Conservation (phyloP, 73 alveolate genomes). For the Paramecium octaurelia region DNA sequence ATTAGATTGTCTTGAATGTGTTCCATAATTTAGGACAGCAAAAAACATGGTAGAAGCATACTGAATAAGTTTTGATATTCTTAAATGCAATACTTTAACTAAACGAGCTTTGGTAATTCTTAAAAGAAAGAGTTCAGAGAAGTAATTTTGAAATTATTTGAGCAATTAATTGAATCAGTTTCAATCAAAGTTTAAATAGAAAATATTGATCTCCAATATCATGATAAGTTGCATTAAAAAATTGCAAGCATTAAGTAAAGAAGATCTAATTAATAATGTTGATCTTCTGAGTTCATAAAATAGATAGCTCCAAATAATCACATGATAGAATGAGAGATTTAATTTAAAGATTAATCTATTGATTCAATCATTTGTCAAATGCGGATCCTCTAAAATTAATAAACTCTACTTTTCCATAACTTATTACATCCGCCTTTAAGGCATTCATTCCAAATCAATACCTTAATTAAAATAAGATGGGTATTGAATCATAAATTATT, state of each 20-base stretch:
- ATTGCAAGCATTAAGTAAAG: background rate
- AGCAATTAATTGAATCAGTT: background rate
- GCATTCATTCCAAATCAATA: background rate
- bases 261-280: background rate
- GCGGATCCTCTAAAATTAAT: background rate
- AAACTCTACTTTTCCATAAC: background rate
- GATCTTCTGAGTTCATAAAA: background rate
- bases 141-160: background rate
- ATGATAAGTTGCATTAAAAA: background rate
- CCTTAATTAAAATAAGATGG: background rate
- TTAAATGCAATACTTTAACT: background rate
- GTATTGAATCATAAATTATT: background rate
- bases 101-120: background rate
- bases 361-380: background rate
- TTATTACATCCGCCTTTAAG: background rate
- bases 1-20: background rate
- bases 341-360: background rate
- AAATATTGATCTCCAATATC: background rate
- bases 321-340: background rate
- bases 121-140: background rate
- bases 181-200: background rate
- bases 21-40: background rate
- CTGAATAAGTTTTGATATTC: background rate
- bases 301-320: background rate
- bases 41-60: background rate